Conservation (phyloP, 768 basidiomycete species). For the Tricholoma sp. region DNA sequence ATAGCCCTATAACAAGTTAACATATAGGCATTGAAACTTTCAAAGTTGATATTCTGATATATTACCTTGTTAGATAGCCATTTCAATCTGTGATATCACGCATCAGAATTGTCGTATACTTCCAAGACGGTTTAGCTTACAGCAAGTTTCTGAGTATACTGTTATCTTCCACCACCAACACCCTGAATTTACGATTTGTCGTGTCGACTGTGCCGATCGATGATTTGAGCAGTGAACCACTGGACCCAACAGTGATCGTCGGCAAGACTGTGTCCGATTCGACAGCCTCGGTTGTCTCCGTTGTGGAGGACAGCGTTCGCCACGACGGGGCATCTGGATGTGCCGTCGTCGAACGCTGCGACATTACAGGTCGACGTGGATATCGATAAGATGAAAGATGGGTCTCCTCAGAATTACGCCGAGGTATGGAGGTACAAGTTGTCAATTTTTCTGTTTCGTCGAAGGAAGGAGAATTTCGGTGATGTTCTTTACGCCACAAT, state of each 20-base stretch:
- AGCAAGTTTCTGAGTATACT: conserved; percentile 76
- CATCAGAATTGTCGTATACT: background rate
- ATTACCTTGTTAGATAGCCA: conserved; percentile 63
- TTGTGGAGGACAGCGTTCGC: conserved; percentile 19
- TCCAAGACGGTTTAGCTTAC: conserved; percentile 40
- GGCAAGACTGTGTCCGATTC: conserved; percentile 27
- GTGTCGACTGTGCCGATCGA: conserved; percentile 51
- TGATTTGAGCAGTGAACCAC: conserved; percentile 66
- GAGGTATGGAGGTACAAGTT: conserved; percentile 16
- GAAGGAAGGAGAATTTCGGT: background rate
- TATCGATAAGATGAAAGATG: conserved; percentile 10
- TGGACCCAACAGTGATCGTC: conserved; percentile 49
- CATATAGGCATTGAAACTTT: background rate
- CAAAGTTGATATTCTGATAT: background rate
- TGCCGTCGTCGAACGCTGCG: conserved; percentile 46
- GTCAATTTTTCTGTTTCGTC: conserved; percentile 4
- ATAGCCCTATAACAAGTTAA: conserved; percentile 46
- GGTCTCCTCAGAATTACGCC: conserved; percentile 48
- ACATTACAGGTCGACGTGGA: conserved; percentile 44
- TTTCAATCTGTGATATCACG: conserved; percentile 32
- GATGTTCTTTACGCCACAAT: background rate
- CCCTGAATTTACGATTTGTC: conserved; percentile 44
- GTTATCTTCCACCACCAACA: conserved; percentile 91
- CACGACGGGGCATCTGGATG: conserved; percentile 34
- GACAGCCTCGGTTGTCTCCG: conserved; percentile 20